A percentile compares a stretch with the other conserved stretches of the same genome.
phyloP scores from a whole-genome alignment of 2,329 filamentous ascomycete species.

The Pseudodiploospora longispora region DNA sequence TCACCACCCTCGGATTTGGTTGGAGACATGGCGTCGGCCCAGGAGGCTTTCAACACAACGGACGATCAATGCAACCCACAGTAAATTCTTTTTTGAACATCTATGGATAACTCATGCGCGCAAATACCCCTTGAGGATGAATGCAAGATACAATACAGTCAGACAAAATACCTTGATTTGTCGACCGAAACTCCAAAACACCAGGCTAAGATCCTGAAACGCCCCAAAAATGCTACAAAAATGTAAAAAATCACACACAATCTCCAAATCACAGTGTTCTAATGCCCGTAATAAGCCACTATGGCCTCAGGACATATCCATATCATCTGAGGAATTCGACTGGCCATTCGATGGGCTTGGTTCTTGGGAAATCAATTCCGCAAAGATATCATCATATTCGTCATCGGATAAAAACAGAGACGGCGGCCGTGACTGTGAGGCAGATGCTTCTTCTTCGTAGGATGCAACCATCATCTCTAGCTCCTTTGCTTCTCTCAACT shows the following conservation, averaged over 20 bases:
- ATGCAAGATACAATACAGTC: conserved; percentile 11
- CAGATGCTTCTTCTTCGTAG: conserved; percentile 26
- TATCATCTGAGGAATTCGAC: conserved; percentile 27
- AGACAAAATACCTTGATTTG: conserved; percentile 14
- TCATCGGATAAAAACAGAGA: conserved; percentile 38
- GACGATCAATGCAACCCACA: conserved; percentile 58
- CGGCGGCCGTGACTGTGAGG: conserved; percentile 17
- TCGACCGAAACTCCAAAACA: conserved; percentile 14
- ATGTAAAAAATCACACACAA: background rate
- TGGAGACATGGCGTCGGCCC: conserved; percentile 77
- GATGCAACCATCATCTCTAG: conserved; percentile 48
- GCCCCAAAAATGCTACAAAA: conserved; percentile 3
- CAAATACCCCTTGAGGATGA: conserved; percentile 19
- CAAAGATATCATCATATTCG: conserved; percentile 56
- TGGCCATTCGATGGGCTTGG: conserved; percentile 10
- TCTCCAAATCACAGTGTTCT: conserved; percentile 6
- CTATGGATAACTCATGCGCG: conserved; percentile 17
- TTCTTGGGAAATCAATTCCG: conserved; percentile 28
- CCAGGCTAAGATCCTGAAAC: conserved; percentile 9
- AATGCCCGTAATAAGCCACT: conserved; percentile 17
- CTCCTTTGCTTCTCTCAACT: conserved; percentile 43
- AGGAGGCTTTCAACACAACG: conserved; percentile 56
- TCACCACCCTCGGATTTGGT: conserved; percentile 86
- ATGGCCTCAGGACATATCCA: conserved; percentile 33
- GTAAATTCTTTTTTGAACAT: conserved; percentile 29